Percentiles rank a stretch among this genome's conserved stretches.
Conservation (phyloP, 768 basidiomycete genomes). For the Lanmaoa pseudosensibilis region DNA sequence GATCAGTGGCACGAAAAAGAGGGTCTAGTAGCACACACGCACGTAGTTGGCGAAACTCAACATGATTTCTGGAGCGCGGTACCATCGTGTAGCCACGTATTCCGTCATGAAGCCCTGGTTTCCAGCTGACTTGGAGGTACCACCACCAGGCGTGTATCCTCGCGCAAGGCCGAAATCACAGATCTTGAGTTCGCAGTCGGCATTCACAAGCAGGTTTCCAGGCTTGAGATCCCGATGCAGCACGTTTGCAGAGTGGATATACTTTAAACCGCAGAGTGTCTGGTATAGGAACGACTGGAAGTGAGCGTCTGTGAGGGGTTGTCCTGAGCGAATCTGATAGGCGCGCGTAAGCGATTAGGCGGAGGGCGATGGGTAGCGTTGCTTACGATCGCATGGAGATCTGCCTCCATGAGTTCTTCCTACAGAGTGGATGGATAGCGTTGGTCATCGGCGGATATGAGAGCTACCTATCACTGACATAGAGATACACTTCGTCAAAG, state of each 20-base stretch:
- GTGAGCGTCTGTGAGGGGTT: conserved; percentile 86
- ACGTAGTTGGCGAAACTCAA: conserved; percentile 94
- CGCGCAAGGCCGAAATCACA: conserved; percentile 98
- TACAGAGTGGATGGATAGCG: conserved; percentile 35
- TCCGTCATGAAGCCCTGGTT: conserved; percentile 99
- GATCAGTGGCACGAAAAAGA: conserved; percentile 14
- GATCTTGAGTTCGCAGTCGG: conserved; percentile 97
- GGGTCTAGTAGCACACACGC: conserved; percentile 29
- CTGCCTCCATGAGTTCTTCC: conserved; percentile 99
- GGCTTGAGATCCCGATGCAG: conserved; percentile 95
- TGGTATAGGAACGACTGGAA: conserved; percentile 98
- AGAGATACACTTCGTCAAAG: conserved; percentile 96
- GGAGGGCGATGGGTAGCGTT: not conserved
- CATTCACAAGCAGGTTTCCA: conserved; percentile 93
- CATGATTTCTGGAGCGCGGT: conserved; percentile 99
- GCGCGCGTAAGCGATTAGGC: conserved; percentile 1
- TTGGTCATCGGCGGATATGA: conserved; percentile 1
- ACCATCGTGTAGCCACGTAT: conserved; percentile 99
- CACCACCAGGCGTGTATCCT: conserved; percentile 85
- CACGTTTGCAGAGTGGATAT: conserved; percentile 98
- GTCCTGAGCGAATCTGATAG: conserved; percentile 75
- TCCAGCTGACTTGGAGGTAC: conserved; percentile 67
- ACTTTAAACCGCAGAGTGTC: conserved; percentile 96
- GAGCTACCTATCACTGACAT: conserved; percentile 48
- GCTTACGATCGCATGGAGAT: conserved; percentile 94